Evolutionary conservation across 768 basidiomycete genomes (phyloP).

Genomic region (Tremella fuciformis): DNA sequence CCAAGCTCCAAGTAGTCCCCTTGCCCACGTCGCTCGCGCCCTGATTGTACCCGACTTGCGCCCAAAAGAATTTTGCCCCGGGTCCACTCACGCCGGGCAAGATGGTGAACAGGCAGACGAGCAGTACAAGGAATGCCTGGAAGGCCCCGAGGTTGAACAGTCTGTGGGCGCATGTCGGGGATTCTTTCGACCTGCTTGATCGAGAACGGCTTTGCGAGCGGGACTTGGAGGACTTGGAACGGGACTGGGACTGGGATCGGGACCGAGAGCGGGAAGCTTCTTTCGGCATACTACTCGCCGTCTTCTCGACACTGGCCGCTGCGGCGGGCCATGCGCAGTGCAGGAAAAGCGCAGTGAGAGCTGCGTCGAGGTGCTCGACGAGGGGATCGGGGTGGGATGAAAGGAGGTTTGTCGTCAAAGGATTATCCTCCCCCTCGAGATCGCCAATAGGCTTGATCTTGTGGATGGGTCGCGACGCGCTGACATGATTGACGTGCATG

Average conservation of each 20-base stretch:
- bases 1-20: not conserved
- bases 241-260: no score
- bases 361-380: no score
- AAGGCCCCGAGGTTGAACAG: not conserved
- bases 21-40: not conserved
- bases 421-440: not conserved
- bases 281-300: no score
- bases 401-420: slow-evolving; percentile 1
- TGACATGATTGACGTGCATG: no score
- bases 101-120: not conserved
- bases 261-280: no score
- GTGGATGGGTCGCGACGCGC: no score
- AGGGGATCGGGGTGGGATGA: slow-evolving; percentile 1
- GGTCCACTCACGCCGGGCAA: not conserved
- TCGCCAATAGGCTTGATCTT: not conserved
- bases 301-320: no score
- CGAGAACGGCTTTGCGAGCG: not conserved
- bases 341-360: no score
- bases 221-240: slow-evolving; percentile 1
- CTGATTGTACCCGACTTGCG: not conserved
- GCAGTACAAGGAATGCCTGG: not conserved
- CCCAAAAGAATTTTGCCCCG: slow-evolving; percentile 1
- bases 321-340: no score
- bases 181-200: slow-evolving; percentile 4
- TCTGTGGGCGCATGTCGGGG: not conserved